Evolutionary conservation across 257 asterid species (phyloP).

Genomic region (Nicotiana sylvestris): DNA sequence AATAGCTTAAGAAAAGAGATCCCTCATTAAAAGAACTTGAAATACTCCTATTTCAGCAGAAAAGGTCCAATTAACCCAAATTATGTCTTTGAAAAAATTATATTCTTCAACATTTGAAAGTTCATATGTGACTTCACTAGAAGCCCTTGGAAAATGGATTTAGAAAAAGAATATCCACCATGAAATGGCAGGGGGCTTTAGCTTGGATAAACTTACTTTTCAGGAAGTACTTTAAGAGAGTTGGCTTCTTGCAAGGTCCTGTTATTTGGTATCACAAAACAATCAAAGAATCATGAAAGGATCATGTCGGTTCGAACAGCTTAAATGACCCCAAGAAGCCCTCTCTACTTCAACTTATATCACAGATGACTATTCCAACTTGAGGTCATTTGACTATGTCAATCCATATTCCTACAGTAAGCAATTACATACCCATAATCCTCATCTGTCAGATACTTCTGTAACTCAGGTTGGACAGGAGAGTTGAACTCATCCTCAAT

Average conservation of each 20-base stretch:
- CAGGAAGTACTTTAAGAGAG: constrained; percentile 21
- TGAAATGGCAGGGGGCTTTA: constrained; percentile 9
- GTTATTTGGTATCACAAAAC: constrained; percentile 20
- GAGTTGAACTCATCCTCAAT: constrained; percentile 84
- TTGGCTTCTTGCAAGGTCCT: constrained; percentile 22
- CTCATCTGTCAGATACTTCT: constrained; percentile 77
- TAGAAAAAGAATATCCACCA: neutral
- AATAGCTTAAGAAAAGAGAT: neutral
- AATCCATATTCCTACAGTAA: neutral
- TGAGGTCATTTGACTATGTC: neutral
- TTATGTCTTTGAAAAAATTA: neutral
- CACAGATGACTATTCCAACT: constrained; percentile 14
- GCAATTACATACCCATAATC: constrained; percentile 60
- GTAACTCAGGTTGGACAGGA: constrained; percentile 72
- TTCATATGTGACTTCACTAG: constrained; percentile 9
- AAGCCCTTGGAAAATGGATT: neutral
- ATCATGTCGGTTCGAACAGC: constrained; percentile 10
- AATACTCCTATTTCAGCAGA: neutral
- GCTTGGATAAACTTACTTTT: constrained; percentile 22
- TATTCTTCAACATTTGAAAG: neutral
- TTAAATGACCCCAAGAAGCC: constrained; percentile 16
- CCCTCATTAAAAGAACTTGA: neutral
- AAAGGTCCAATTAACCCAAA: neutral
- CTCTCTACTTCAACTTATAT: constrained; percentile 14
- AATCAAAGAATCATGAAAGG: constrained; percentile 16